These are phyloP conservation scores for Claviceps capensis DNA, from an alignment of 2,329 filamentous ascomycete species.

Conservation along the genomic window DNA sequence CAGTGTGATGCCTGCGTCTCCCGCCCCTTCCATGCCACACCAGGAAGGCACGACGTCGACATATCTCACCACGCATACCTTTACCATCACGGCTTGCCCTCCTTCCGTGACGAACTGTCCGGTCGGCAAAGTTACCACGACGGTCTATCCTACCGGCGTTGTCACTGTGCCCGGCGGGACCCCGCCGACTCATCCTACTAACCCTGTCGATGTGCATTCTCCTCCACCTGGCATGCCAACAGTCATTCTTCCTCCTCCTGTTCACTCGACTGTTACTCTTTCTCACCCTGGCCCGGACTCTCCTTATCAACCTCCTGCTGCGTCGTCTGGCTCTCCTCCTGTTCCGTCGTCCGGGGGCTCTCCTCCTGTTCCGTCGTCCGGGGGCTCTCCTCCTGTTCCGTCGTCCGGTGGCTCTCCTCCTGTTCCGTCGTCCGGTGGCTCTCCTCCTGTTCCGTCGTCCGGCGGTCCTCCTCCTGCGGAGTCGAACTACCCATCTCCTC, in stretches of 20 bases:
- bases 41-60: constrained; percentile 7
- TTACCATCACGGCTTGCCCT: constrained; percentile 20
- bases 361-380: background rate
- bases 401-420: background rate
- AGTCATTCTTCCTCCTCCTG: background rate
- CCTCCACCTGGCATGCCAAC: background rate
- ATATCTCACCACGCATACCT: constrained; percentile 19
- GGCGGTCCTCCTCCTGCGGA: background rate
- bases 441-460: too few relatives aligned
- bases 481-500: background rate
- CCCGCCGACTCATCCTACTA: too few relatives aligned
- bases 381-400: too few relatives aligned
- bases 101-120: constrained; percentile 18
- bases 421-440: background rate
- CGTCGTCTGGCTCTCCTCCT: too few relatives aligned
- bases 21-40: background rate
- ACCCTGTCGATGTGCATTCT: background rate
- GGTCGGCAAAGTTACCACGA: constrained; percentile 17
- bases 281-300: constrained; percentile 1
- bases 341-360: too few relatives aligned
- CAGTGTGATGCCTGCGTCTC: background rate
- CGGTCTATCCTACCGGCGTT: constrained; percentile 16
- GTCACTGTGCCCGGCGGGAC: constrained; percentile 13
- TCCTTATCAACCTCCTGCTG: background rate
- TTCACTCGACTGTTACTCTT: background rate